Conservation (phyloP, 1,284 basidiomycete species). For the Rhodotorula sp. region DNA sequence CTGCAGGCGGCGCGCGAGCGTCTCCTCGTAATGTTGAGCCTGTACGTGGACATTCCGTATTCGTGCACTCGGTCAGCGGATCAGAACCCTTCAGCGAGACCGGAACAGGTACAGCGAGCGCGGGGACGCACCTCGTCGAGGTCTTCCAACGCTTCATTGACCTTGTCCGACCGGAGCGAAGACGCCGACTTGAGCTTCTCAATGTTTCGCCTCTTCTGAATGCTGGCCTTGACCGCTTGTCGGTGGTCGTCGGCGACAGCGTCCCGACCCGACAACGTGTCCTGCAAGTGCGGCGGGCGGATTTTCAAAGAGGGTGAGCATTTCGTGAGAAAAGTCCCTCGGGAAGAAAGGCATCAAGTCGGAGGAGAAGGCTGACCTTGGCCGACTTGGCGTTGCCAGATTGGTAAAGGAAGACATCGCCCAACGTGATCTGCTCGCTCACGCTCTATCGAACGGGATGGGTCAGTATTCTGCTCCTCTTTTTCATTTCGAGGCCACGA, state of each 20-base stretch:
- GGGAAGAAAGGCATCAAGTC: neutral
- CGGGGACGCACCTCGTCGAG: constrained; percentile 72
- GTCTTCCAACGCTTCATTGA: constrained; percentile 89
- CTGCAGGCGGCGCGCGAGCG: constrained; percentile 72
- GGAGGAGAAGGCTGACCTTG: constrained; percentile 54
- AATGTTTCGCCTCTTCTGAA: constrained; percentile 82
- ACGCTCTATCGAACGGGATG: constrained; percentile 56
- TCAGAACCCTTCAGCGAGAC: too few relatives aligned
- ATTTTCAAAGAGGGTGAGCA: too few relatives aligned
- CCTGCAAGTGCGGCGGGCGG: constrained; percentile 49
- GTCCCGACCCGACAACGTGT: constrained; percentile 80
- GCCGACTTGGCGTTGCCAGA: constrained; percentile 90
- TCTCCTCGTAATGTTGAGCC: constrained; percentile 82
- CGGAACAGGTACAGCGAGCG: neutral
- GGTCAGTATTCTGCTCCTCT: constrained; percentile 57
- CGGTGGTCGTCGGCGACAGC: constrained; percentile 88
- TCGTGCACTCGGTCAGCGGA: too few relatives aligned
- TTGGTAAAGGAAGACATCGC: constrained; percentile 88
- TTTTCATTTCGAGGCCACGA: too few relatives aligned
- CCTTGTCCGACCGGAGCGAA: constrained; percentile 77
- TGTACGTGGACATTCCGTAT: constrained; percentile 45
- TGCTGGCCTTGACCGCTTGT: constrained; percentile 80
- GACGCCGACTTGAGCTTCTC: constrained; percentile 78
- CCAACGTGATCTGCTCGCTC: constrained; percentile 85
- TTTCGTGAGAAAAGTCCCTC: neutral